These are phyloP conservation scores for Candida multigemmis DNA, from an alignment of 805 yeast genomes.

Conservation along the genomic window DNA sequence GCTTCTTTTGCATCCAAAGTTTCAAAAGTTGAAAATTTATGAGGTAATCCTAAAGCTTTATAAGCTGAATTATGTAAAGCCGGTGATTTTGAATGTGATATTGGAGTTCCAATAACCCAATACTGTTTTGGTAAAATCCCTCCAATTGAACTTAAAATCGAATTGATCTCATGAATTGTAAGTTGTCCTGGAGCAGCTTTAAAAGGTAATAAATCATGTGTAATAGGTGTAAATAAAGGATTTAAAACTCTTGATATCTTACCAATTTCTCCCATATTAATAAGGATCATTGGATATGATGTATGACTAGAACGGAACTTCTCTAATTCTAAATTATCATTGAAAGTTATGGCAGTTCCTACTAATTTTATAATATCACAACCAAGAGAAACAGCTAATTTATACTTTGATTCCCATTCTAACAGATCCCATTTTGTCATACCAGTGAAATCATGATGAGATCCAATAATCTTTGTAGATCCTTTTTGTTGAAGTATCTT, in stretches of 20 bases:
- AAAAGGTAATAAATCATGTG: conserved; percentile 63
- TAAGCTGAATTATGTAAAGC: conserved; percentile 76
- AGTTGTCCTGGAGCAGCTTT: conserved; percentile 65
- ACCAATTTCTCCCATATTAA: conserved; percentile 73
- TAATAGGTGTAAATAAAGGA: conserved; percentile 71
- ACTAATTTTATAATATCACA: conserved; percentile 79
- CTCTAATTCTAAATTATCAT: conserved; percentile 68
- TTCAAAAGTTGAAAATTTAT: conserved; percentile 58
- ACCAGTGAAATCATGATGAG: conserved; percentile 71
- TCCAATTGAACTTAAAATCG: conserved; percentile 50
- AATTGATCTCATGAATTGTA: conserved; percentile 56
- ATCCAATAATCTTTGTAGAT: conserved; percentile 67
- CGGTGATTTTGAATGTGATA: conserved; percentile 86
- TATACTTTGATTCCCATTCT: conserved; percentile 70
- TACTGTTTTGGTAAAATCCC: conserved; percentile 49
- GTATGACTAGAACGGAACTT: conserved; percentile 51
- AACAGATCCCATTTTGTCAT: conserved; percentile 52
- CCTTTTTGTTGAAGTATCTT: conserved; percentile 44
- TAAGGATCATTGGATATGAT: conserved; percentile 63
- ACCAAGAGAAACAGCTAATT: conserved; percentile 53
- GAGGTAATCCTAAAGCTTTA: conserved; percentile 67
- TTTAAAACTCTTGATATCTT: conserved; percentile 75
- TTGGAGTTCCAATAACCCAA: conserved; percentile 74
- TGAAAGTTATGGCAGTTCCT: conserved; percentile 56
- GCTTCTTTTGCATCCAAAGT: conserved; percentile 56